Evolutionary conservation across 140 eudicot species (phyloP), one percentile per base, ranked within the genome.

Genomic region (Cichorium intybus): DNA sequence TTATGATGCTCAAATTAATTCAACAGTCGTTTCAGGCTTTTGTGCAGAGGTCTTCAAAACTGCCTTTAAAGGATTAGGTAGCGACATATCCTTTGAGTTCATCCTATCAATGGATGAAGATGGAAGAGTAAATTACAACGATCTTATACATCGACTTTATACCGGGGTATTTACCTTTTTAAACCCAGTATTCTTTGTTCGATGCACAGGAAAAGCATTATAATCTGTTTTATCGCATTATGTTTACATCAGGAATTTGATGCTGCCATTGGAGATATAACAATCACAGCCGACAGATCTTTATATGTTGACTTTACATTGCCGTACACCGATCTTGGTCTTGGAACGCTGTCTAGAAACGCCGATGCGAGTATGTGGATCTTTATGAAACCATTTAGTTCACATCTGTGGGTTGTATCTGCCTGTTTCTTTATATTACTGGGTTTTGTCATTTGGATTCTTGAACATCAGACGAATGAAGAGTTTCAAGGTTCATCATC

Each of bases 181-280:
- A 28, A 23, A 34, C 17, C 52, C 37, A 31, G 2, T 33, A 21
- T 6, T 50, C 10, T 39, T 7, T 41, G 24, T 26, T 43, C 4
- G 46, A 39, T 39, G 46, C 46, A 11, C 46, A 39, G 5, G 46
- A 39, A 10, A 61, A 61, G 0, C n/a, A 2, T 39, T 14, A 41
- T 10, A 21, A 39, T 12, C 46, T 39, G 16, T 37, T 26, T 54
- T 66, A 31, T 66, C 51, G 11, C 24, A 51, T 66, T 66, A 7
- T 50, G 1, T 11, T 11, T 39, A 2, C n/a, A 43, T 43, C 49
- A 43, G 49, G 49, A 43, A 43, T 43, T 43, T 64, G 91, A 81
- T 60, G 82, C 50, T 45, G 87, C 62, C 2, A 43, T 84, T 17
- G 90, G 82, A 6, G 90, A 85, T 58, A 50, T 81, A 31, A 69